phyloP scores from a whole-genome alignment of 805 yeast species.

The Torulaspora microellipsoides region DNA sequence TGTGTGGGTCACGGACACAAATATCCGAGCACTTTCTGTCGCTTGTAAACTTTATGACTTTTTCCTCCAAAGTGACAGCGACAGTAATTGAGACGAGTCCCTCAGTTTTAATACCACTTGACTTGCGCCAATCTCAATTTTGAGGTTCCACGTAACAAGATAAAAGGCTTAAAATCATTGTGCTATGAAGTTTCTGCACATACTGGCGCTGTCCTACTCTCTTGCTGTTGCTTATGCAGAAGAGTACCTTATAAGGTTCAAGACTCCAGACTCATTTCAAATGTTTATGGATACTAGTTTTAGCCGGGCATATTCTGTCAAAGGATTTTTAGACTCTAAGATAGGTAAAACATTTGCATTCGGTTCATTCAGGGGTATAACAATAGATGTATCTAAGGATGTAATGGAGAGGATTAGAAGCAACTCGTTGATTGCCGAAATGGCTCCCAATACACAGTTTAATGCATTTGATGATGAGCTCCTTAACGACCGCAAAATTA shows the following conservation, averaged over 20 bases:
- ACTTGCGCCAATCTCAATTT: no score
- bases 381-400: slow-evolving; percentile 53
- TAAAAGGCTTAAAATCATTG: background rate
- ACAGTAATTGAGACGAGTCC: background rate
- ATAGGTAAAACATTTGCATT: slow-evolving; percentile 54
- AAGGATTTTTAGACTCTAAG: slow-evolving; percentile 43
- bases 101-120: background rate
- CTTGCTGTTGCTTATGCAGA: slow-evolving; percentile 12
- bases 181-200: background rate
- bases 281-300: slow-evolving; percentile 45
- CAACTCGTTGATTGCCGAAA: slow-evolving; percentile 62
- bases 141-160: background rate
- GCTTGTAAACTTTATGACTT: no score
- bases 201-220: slow-evolving; percentile 4
- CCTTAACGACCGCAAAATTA: background rate
- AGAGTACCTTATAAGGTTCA: slow-evolving; percentile 49
- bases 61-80: background rate
- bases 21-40: no score
- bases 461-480: slow-evolving; percentile 47
- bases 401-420: slow-evolving; percentile 44
- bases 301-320: slow-evolving; percentile 23
- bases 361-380: slow-evolving; percentile 67
- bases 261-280: slow-evolving; percentile 46
- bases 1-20: no score
- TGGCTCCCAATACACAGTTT: slow-evolving; percentile 62